These are phyloP conservation scores for Eruca vesicaria DNA, from an alignment of 441 rosid genomes.

Conservation along the genomic window DNA sequence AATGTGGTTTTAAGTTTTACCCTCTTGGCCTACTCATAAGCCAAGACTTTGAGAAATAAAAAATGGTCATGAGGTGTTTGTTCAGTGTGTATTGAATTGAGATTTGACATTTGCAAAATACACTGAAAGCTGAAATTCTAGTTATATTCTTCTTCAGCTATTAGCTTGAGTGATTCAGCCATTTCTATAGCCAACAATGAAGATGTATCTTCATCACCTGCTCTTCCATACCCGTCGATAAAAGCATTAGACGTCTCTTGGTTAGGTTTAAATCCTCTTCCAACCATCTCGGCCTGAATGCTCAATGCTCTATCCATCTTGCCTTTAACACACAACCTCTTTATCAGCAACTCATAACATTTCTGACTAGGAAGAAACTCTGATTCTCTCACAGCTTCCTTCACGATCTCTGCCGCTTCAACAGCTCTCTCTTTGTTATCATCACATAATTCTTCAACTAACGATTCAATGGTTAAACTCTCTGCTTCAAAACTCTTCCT, in stretches of 20 bases:
- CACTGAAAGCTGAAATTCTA: not conserved
- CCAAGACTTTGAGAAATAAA: conserved; percentile 6
- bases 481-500: conserved; percentile 47
- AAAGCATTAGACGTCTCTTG: conserved; percentile 54
- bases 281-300: conserved; percentile 84
- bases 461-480: conserved; percentile 43
- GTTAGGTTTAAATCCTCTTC: conserved; percentile 68
- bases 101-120: not conserved
- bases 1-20: not conserved
- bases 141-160: not conserved
- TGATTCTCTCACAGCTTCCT: conserved; percentile 36
- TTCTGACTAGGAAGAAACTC: conserved; percentile 44
- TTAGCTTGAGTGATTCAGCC: conserved; percentile 36
- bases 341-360: conserved; percentile 55
- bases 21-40: not conserved
- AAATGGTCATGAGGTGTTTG: conserved; percentile 13
- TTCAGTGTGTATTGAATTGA: not conserved
- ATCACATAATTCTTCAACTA: conserved; percentile 50
- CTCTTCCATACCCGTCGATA: conserved; percentile 51
- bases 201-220: conserved; percentile 58
- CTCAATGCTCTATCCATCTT: conserved; percentile 68
- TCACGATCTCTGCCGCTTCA: conserved; percentile 54
- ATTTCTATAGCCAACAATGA: conserved; percentile 54
- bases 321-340: conserved; percentile 55
- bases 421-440: conserved; percentile 32